A percentile compares a stretch with the other conserved stretches of the same genome.
phyloP scores from a whole-genome alignment of 208 protist genomes.

The Acanthamoeba triangularis region DNA sequence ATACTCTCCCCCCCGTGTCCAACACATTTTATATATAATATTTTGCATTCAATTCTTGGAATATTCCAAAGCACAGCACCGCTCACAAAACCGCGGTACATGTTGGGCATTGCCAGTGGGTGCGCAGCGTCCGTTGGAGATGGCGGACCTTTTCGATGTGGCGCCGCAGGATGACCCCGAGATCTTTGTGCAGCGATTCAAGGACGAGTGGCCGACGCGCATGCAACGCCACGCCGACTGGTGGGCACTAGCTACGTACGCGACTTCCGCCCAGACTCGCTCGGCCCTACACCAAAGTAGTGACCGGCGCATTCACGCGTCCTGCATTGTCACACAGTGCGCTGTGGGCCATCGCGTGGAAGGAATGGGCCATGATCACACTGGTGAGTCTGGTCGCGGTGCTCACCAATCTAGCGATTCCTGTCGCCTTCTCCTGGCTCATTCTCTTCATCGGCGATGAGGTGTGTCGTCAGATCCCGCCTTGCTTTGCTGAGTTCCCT shows the following conservation, averaged over 20 bases:
- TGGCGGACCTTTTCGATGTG: neutral
- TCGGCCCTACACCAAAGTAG: neutral
- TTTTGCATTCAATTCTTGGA: too few relatives aligned
- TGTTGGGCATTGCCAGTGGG: neutral
- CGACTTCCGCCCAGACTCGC: neutral
- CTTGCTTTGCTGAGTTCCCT: neutral
- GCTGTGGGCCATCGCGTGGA: neutral
- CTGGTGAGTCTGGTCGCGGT: neutral
- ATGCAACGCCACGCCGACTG: neutral
- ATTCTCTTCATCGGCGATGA: conserved; percentile 30
- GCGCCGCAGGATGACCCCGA: neutral
- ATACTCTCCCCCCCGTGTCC: neutral
- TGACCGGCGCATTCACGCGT: neutral
- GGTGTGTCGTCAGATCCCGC: neutral
- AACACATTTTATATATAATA: too few relatives aligned
- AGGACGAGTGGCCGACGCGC: neutral
- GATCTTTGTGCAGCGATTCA: neutral
- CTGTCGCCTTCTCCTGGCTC: neutral
- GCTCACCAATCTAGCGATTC: neutral
- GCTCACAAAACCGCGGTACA: too few relatives aligned
- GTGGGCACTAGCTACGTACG: neutral
- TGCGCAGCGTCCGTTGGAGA: neutral
- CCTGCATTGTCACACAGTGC: neutral
- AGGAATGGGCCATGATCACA: neutral
- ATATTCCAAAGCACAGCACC: too few relatives aligned